Evolutionary conservation across 495 filamentous ascomycete species (phyloP).

Genomic region (Cercophora newfieldiana): DNA sequence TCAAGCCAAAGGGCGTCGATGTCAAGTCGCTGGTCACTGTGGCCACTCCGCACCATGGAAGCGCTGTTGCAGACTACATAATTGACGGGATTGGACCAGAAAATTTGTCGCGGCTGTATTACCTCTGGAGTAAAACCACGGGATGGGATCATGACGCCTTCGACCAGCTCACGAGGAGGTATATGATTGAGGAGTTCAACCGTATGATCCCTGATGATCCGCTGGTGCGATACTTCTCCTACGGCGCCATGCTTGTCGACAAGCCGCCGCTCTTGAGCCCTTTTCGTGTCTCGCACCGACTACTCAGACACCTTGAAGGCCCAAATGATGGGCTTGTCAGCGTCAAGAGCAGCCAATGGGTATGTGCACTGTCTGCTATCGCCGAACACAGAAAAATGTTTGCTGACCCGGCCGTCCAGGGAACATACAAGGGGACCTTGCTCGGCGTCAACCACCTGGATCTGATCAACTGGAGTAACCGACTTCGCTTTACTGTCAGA

Average conservation of each 20-base stretch:
- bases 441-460: constrained; percentile 85
- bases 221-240: constrained; percentile 86
- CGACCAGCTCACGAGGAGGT: constrained; percentile 73
- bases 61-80: constrained; percentile 81
- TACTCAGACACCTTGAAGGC: constrained; percentile 72
- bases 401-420: constrained; percentile 29
- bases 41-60: constrained; percentile 82
- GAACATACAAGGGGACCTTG: constrained; percentile 91
- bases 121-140: constrained; percentile 58
- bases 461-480: constrained; percentile 94
- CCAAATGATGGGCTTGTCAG: constrained; percentile 93
- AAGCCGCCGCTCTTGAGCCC: constrained; percentile 64
- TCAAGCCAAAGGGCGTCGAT: constrained; percentile 69
- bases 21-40: constrained; percentile 79
- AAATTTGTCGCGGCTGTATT: constrained; percentile 68
- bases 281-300: constrained; percentile 69
- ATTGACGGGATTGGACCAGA: constrained; percentile 67
- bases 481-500: constrained; percentile 68
- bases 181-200: constrained; percentile 86
- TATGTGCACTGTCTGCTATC: not conserved
- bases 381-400: not conserved
- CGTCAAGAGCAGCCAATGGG: constrained; percentile 78
- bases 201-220: constrained; percentile 70
- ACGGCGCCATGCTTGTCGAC: constrained; percentile 69
- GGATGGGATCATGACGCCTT: constrained; percentile 83